Evolutionary conservation across 345 rosid genomes (phyloP).

Genomic region (Populus deltoides): DNA sequence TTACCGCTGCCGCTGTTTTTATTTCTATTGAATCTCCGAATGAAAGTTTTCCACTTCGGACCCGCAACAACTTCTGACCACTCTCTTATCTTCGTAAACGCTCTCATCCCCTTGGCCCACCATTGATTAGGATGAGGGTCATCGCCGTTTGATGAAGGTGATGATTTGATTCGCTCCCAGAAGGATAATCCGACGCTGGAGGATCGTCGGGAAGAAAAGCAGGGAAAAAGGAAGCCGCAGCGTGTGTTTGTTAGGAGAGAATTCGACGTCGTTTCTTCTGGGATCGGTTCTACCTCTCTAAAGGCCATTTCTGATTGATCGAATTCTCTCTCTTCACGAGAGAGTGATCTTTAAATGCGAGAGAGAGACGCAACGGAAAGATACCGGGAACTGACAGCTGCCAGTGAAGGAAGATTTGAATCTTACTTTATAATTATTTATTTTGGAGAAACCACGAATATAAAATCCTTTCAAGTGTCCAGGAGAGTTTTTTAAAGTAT

Average conservation of each 20-base stretch:
- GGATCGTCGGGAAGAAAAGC: slow-evolving; percentile 38
- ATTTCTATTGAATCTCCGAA: slow-evolving; percentile 72
- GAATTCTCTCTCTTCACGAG: not conserved
- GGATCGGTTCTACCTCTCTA: not conserved
- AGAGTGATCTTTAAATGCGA: not conserved
- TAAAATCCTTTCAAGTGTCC: no score
- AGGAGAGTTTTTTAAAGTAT: no score
- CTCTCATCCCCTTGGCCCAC: slow-evolving; percentile 53
- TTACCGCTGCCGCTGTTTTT: slow-evolving; percentile 18
- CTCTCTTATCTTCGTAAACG: slow-evolving; percentile 59
- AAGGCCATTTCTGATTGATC: not conserved
- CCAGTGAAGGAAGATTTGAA: not conserved
- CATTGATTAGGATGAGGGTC: slow-evolving; percentile 19
- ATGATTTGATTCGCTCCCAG: slow-evolving; percentile 53
- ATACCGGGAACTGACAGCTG: slow-evolving; percentile 9
- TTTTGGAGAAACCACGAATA: no score
- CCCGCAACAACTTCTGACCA: slow-evolving; percentile 99
- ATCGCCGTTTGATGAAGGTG: slow-evolving; percentile 17
- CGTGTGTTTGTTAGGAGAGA: slow-evolving; percentile 29
- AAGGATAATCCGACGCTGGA: slow-evolving; percentile 42
- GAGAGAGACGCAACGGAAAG: slow-evolving; percentile 15
- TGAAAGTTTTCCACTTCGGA: slow-evolving; percentile 93
- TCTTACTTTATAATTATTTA: no score
- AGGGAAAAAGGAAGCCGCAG: slow-evolving; percentile 62
- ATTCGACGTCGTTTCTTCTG: slow-evolving; percentile 3